Conservation (phyloP, 257 asterid genomes). For the Gentiana straminea region DNA sequence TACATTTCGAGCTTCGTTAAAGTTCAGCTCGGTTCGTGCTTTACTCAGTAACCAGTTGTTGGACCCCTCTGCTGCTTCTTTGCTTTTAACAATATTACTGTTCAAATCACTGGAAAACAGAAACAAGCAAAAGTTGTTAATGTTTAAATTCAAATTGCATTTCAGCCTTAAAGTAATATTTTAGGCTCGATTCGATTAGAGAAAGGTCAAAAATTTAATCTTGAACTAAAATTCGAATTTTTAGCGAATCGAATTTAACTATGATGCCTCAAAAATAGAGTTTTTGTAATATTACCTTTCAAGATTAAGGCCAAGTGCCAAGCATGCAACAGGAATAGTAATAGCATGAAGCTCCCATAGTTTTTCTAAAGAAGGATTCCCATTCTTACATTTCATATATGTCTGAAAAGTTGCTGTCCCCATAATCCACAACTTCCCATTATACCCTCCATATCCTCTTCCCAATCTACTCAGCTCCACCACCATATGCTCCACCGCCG, state of each 20-base stretch:
- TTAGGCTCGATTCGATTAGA: too few relatives aligned
- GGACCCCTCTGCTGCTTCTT: constrained; percentile 33
- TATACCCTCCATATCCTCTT: constrained; percentile 31
- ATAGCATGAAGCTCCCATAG: constrained; percentile 81
- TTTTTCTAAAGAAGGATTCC: constrained; percentile 67
- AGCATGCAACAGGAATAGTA: constrained; percentile 37
- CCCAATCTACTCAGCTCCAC: constrained; percentile 76
- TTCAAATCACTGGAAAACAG: constrained; percentile 31
- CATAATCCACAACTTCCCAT: constrained; percentile 56
- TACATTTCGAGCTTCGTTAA: constrained; percentile 30
- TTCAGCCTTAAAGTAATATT: too few relatives aligned
- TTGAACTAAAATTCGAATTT: neutral
- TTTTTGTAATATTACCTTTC: constrained; percentile 34
- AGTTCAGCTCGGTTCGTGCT: constrained; percentile 27
- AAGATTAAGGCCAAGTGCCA: constrained; percentile 62
- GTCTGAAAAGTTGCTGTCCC: constrained; percentile 61
- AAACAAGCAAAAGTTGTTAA: neutral
- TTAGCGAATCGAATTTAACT: too few relatives aligned
- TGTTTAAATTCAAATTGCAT: neutral
- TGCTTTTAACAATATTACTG: constrained; percentile 25
- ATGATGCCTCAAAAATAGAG: constrained; percentile 1
- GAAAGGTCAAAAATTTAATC: neutral
- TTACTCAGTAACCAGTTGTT: constrained; percentile 26
- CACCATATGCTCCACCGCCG: constrained; percentile 79
- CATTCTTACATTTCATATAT: constrained; percentile 54